Evolutionary conservation across 2,329 filamentous ascomycete genomes (phyloP), one percentile per base, ranked within the genome.

Genomic region (Monascus ruber): DNA sequence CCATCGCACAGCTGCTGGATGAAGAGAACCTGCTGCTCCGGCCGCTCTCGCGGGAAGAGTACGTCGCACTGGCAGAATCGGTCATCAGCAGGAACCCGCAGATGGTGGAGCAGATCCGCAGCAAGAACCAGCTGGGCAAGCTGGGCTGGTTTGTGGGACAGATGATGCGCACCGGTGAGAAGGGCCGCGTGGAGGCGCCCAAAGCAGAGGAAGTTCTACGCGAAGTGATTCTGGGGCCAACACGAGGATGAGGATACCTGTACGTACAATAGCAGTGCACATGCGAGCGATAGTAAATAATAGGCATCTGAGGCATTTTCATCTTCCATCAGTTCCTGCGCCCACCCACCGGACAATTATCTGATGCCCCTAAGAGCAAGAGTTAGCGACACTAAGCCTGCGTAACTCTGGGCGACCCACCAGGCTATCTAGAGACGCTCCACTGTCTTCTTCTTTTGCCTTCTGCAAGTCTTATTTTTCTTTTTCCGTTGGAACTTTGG

Each of bases 121-220:
- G 68, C 35, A 77, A 75, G 51, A 71, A 73, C 0, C 76, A 81
- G 47, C 63, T 66, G 26, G 76, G 77, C n/a, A 84, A 83, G 57
- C 56, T 81, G 5, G 77, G 76, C 50, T 83, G 74, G 66, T 73
- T 83, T 48, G 72, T 84, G 9, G 80, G 80, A 7, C 74, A 81
- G 56, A 81, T 83, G 74, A 77, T 83, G 61, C 66, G 74, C 34
- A 61, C 64, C 43, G 76, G 75, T 26, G 68, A 71, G 26, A 74
- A 76, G 42, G 77, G 77, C 1, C 73, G 73, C 1, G 71, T 83
- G 5, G 76, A 82, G 56, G 73, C 79, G 4, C 65, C 67, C 41
- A 70, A 69, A 50, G 79, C 77, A 6, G 72, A 74, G 54, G 59
- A 63, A 41, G 64, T 74, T 7, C 55, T 83, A 28, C 64, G 65